phyloP scores from a whole-genome alignment of 768 basidiomycete genomes.

The Fomitopsis serialis region DNA sequence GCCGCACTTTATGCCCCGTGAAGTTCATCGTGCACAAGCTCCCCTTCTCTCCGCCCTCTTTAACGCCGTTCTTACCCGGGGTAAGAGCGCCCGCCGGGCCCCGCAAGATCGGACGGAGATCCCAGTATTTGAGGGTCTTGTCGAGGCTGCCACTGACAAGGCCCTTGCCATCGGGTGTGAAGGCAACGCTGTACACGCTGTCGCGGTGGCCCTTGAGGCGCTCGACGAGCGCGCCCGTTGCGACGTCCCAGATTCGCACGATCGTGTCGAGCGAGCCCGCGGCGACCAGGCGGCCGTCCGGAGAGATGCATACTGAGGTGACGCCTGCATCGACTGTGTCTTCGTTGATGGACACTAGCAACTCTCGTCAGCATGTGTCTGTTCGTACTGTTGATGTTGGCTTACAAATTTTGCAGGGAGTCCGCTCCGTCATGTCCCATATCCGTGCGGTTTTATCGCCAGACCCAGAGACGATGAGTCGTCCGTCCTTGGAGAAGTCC shows the following conservation, averaged over 20 bases:
- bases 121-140: conserved; percentile 62
- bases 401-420: conserved; percentile 29
- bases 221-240: conserved; percentile 50
- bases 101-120: conserved; percentile 34
- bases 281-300: conserved; percentile 54
- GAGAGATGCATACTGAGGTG: conserved; percentile 54
- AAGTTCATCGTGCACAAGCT: conserved; percentile 76
- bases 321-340: conserved; percentile 55
- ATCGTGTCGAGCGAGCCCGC: conserved; percentile 57
- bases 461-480: conserved; percentile 83
- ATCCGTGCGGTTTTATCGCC: conserved; percentile 66
- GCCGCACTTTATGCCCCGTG: conserved; percentile 73
- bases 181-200: conserved; percentile 69
- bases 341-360: conserved; percentile 40
- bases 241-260: conserved; percentile 70
- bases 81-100: conserved; percentile 10
- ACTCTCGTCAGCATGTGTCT: not conserved
- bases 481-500: conserved; percentile 84
- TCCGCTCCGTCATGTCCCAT: conserved; percentile 51
- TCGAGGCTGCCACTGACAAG: conserved; percentile 84
- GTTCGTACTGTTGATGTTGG: too few species aligned
- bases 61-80: conserved; percentile 22
- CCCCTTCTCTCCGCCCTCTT: conserved; percentile 35
- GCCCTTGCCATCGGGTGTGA: conserved; percentile 85
- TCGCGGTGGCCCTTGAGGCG: conserved; percentile 56